Conservation (phyloP, 2,329 filamentous ascomycete species). For the Coniochaeta sp. region DNA sequence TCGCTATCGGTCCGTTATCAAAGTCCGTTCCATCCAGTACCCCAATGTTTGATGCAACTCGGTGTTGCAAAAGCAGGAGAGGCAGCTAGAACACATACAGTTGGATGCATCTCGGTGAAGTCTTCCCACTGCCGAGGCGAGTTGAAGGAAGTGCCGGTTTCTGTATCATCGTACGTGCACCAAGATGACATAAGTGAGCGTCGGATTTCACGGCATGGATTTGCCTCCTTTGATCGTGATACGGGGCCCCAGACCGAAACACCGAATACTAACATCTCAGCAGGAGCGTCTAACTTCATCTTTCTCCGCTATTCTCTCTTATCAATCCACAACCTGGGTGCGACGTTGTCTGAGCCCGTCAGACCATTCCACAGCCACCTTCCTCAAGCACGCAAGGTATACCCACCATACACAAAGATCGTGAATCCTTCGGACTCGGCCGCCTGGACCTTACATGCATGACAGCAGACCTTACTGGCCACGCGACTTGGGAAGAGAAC, state of each 20-base stretch:
- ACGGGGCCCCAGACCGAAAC: background rate
- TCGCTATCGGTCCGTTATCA: constrained; percentile 1
- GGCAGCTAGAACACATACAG: background rate
- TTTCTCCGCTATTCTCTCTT: background rate
- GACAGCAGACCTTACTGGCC: background rate
- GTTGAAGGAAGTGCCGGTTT: background rate
- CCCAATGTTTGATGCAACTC: background rate
- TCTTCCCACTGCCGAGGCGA: background rate
- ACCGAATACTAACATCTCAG: background rate
- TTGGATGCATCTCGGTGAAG: background rate
- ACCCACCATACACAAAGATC: background rate
- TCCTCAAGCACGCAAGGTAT: background rate
- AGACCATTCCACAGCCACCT: background rate
- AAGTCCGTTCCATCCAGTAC: background rate
- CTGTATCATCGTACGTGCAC: background rate
- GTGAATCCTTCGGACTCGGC: background rate
- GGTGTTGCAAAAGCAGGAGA: background rate
- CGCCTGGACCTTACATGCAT: background rate
- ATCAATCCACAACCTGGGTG: background rate
- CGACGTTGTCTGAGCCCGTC: background rate
- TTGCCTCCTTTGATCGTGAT: background rate
- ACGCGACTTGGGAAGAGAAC: background rate
- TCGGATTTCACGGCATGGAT: background rate
- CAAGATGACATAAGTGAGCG: background rate
- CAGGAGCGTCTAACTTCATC: background rate